These are phyloP conservation scores for Wickerhamomyces chambardii DNA, from an alignment of 805 yeast genomes.

Conservation along the genomic window DNA sequence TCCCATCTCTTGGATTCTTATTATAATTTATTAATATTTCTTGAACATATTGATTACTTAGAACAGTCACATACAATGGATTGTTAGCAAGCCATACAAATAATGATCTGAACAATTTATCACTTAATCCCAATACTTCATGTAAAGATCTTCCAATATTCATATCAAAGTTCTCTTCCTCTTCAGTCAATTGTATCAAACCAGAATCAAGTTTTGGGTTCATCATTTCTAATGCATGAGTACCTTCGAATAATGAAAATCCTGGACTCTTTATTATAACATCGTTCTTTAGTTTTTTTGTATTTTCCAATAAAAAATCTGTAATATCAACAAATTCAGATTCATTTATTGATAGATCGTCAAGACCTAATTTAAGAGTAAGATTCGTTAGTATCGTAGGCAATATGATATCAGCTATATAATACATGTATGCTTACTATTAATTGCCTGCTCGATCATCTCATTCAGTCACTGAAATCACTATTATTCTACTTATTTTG, in stretches of 20 bases:
- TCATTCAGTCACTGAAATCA: no score
- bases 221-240: slow-evolving; percentile 76
- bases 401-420: no score
- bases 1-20: slow-evolving; percentile 9
- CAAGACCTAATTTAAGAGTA: neutral
- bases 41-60: slow-evolving; percentile 70
- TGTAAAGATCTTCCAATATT: slow-evolving; percentile 24
- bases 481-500: no score
- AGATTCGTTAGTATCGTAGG: no score
- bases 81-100: slow-evolving; percentile 73
- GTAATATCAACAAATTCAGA: slow-evolving; percentile 44
- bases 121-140: slow-evolving; percentile 41
- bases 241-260: slow-evolving; percentile 72
- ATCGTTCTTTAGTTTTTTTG: slow-evolving; percentile 33
- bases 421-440: no score
- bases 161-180: slow-evolving; percentile 39
- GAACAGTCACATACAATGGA: slow-evolving; percentile 66
- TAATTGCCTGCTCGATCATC: no score
- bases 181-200: slow-evolving; percentile 34
- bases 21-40: slow-evolving; percentile 35
- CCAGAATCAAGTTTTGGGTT: slow-evolving; percentile 76
- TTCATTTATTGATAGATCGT: neutral
- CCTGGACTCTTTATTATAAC: slow-evolving; percentile 48
- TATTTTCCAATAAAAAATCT: slow-evolving; percentile 30
- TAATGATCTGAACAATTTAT: slow-evolving; percentile 41